These are phyloP conservation scores for Alopecurus myosuroides DNA, from an alignment of 176 grass and related monocot genomes.

Conservation along the genomic window DNA sequence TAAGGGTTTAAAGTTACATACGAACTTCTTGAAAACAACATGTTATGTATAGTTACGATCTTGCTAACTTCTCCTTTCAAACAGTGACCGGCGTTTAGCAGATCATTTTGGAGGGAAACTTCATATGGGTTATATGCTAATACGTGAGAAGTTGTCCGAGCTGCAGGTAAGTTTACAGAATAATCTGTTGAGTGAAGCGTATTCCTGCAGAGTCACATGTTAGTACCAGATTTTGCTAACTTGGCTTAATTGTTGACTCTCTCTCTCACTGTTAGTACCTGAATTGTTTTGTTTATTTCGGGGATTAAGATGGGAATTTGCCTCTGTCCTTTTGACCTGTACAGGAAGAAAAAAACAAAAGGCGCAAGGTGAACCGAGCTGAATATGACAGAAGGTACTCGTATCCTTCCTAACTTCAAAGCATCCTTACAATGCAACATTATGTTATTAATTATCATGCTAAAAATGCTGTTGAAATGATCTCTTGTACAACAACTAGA, in stretches of 20 bases:
- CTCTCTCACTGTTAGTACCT: slow-evolving; percentile 19
- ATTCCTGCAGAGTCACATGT: slow-evolving; percentile 8
- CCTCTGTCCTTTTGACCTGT: slow-evolving; percentile 22
- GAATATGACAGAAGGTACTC: slow-evolving; percentile 60
- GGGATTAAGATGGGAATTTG: slow-evolving; percentile 17
- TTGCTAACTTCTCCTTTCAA: slow-evolving; percentile 21
- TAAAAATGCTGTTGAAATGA: not conserved
- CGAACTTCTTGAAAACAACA: not conserved
- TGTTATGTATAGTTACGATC: not conserved
- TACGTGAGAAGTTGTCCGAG: slow-evolving; percentile 77
- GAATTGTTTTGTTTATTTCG: slow-evolving; percentile 3
- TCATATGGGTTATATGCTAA: slow-evolving; percentile 93
- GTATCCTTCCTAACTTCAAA: slow-evolving; percentile 9
- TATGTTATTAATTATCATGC: not conserved
- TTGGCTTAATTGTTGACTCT: slow-evolving; percentile 1
- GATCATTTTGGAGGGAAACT: slow-evolving; percentile 99
- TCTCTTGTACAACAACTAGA: slow-evolving; percentile 28
- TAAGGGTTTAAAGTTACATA: slow-evolving; percentile 28
- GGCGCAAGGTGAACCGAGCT: slow-evolving; percentile 47
- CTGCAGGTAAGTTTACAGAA: slow-evolving; percentile 48
- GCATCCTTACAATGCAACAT: not conserved
- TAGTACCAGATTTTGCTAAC: slow-evolving; percentile 23
- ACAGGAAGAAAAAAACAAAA: slow-evolving; percentile 91
- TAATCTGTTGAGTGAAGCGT: slow-evolving; percentile 4
- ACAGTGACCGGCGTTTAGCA: slow-evolving; percentile 91